A percentile compares a stretch with the other conserved stretches of the same genome.
phyloP scores from a whole-genome alignment of 2,329 filamentous ascomycete species.

The Monascus ruber region DNA sequence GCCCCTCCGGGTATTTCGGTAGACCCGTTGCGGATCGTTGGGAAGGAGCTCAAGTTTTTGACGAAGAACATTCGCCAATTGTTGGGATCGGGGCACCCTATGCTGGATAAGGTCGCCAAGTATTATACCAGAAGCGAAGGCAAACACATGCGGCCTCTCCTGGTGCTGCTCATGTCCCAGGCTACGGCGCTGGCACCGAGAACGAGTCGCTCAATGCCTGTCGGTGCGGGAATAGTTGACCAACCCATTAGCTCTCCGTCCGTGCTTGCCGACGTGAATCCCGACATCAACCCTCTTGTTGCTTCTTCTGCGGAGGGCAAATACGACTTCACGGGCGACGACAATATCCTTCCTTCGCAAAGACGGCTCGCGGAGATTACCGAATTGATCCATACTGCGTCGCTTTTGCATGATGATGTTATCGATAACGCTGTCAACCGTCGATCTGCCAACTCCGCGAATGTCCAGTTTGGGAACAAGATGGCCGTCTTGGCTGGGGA shows the following conservation, averaged over 20 bases:
- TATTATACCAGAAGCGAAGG: conserved; percentile 97
- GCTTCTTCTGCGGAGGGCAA: conserved; percentile 27
- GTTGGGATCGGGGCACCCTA: conserved; percentile 88
- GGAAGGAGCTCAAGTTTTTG: conserved; percentile 92
- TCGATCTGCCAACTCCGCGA: conserved; percentile 75
- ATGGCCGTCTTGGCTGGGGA: conserved; percentile 98
- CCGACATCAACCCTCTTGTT: conserved; percentile 48
- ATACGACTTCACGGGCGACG: conserved; percentile 35
- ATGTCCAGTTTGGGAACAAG: conserved; percentile 95
- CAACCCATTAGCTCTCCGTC: conserved; percentile 47
- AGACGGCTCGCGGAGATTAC: conserved; percentile 90
- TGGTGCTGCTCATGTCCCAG: conserved; percentile 92
- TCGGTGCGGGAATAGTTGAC: conserved; percentile 39
- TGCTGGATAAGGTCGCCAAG: conserved; percentile 87
- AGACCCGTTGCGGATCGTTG: conserved; percentile 80
- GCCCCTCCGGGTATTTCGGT: conserved; percentile 52
- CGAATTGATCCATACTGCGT: conserved; percentile 93
- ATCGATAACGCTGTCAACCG: conserved; percentile 85
- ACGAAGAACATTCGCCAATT: conserved; percentile 88
- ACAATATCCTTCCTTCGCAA: conserved; percentile 76
- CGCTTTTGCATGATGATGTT: conserved; percentile 93
- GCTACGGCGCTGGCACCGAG: conserved; percentile 76
- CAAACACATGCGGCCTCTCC: conserved; percentile 88
- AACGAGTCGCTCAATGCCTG: conserved; percentile 31
- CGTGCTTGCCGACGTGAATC: conserved; percentile 73